A percentile compares a stretch with the other conserved stretches of the same genome.
Evolutionary conservation across 345 rosid species (phyloP).

Genomic region (Fremontodendron californicum): DNA sequence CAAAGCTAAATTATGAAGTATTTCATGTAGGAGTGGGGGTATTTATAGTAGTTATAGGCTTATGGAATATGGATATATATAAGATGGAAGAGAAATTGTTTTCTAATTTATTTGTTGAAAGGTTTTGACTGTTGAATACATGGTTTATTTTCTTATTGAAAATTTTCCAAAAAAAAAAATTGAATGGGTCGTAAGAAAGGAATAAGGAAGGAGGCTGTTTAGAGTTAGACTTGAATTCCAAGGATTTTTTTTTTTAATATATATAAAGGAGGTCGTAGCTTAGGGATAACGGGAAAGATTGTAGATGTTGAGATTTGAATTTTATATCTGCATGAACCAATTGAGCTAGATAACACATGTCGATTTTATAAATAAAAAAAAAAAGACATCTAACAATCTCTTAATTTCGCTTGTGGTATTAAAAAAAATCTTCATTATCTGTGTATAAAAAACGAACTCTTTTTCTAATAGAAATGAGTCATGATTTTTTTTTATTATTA

Average conservation of each 20-base stretch:
- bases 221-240: constrained; percentile 9
- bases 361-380: too few species aligned
- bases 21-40: neutral
- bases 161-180: neutral
- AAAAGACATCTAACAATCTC: too few species aligned
- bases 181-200: constrained; percentile 23
- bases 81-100: neutral
- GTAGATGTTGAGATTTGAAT: too few species aligned
- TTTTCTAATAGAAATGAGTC: neutral
- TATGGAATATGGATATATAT: constrained; percentile 5
- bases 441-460: too few species aligned
- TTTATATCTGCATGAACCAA: too few species aligned
- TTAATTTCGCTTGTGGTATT: too few species aligned
- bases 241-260: neutral
- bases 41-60: neutral
- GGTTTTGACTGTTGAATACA: constrained; percentile 36
- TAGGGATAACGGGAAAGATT: too few species aligned
- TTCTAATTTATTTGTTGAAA: constrained; percentile 1
- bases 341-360: too few species aligned
- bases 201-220: neutral
- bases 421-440: too few species aligned
- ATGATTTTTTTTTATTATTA: neutral
- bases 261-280: too few species aligned
- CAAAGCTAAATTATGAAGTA: neutral
- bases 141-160: neutral